These are phyloP conservation scores for Epichloe gansuensis DNA, from an alignment of 2,329 filamentous ascomycete genomes.

Conservation along the genomic window DNA sequence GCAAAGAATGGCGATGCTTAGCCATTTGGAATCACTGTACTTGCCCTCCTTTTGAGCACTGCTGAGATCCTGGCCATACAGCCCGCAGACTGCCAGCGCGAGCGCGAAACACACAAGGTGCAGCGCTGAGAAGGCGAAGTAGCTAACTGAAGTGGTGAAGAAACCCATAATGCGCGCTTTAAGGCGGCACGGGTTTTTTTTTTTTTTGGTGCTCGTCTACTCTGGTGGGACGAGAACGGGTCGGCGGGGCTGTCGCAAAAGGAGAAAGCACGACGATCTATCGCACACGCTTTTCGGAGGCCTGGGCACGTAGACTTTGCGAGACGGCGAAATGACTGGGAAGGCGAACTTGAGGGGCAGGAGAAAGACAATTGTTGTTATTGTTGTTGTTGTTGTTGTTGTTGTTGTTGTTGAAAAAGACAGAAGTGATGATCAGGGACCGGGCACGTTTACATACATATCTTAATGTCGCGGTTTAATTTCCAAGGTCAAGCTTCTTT, in stretches of 20 bases:
- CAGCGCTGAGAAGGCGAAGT: slow-evolving; percentile 45
- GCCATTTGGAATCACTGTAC: slow-evolving; percentile 56
- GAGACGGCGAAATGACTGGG: not conserved
- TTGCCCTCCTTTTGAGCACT: slow-evolving; percentile 34
- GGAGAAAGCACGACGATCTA: not conserved
- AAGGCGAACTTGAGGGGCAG: not conserved
- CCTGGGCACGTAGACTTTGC: too few relatives aligned
- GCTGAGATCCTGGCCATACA: slow-evolving; percentile 61
- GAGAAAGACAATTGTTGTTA: not conserved
- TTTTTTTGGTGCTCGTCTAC: too few relatives aligned
- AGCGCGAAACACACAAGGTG: slow-evolving; percentile 67
- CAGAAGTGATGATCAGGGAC: not conserved
- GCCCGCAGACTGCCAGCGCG: slow-evolving; percentile 61
- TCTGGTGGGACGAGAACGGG: not conserved
- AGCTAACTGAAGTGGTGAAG: slow-evolving; percentile 31
- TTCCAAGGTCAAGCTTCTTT: not conserved
- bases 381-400: not conserved
- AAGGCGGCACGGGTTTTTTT: not conserved
- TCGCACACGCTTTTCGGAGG: not conserved
- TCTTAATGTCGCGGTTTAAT: not conserved
- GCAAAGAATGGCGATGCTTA: slow-evolving; percentile 22
- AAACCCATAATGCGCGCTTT: slow-evolving; percentile 28
- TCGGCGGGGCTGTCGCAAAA: not conserved
- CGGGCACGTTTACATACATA: not conserved
- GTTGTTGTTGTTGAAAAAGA: not conserved